These are phyloP conservation scores for Trametes cingulata DNA, from an alignment of 768 basidiomycete genomes.

Conservation along the genomic window DNA sequence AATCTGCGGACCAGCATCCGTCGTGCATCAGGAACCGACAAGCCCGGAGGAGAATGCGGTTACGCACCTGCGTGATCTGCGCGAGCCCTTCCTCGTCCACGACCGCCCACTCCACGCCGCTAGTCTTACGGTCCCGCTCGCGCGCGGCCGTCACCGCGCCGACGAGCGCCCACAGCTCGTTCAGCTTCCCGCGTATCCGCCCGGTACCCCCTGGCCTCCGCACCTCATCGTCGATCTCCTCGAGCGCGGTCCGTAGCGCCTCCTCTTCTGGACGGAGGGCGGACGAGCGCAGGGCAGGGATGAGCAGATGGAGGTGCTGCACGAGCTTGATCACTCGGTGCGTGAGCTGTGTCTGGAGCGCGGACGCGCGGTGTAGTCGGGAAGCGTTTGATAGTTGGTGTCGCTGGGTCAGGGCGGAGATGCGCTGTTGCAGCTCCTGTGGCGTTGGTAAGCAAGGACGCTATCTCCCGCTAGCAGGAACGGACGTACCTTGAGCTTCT, in stretches of 20 bases:
- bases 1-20: constrained; percentile 58
- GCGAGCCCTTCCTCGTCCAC: constrained; percentile 83
- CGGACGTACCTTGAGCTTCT: constrained; percentile 56
- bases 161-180: constrained; percentile 84
- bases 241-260: constrained; percentile 63
- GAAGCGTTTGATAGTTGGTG: constrained; percentile 70
- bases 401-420: constrained; percentile 58
- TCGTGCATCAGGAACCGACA: neutral
- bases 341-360: constrained; percentile 66
- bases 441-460: neutral
- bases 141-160: constrained; percentile 65
- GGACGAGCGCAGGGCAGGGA: constrained; percentile 73
- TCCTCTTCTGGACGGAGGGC: constrained; percentile 83
- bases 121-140: constrained; percentile 51
- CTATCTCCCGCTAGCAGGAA: neutral
- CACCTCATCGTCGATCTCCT: constrained; percentile 75
- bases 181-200: constrained; percentile 68
- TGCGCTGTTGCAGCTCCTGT: constrained; percentile 65
- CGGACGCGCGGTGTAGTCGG: constrained; percentile 61
- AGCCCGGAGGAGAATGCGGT: neutral
- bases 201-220: constrained; percentile 52
- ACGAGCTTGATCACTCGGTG: constrained; percentile 70
- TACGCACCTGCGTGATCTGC: constrained; percentile 69
- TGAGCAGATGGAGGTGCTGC: constrained; percentile 77
- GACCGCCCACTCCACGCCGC: constrained; percentile 71